Conservation (phyloP, 768 basidiomycete genomes). For the Trametes cubensis region DNA sequence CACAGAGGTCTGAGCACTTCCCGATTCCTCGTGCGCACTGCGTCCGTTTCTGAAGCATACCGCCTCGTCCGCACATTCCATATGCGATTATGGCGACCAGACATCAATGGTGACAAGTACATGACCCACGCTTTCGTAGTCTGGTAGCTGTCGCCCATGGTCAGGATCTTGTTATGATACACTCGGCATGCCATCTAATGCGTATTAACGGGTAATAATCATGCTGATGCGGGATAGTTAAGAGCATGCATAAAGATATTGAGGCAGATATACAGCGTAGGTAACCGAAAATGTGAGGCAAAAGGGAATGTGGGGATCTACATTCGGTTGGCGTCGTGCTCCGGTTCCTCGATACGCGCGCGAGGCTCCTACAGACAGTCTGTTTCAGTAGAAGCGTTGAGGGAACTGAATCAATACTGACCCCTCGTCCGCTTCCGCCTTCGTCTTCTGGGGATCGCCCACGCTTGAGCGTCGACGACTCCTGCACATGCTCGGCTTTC, state of each 20-base stretch:
- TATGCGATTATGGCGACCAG: slow-evolving; percentile 51
- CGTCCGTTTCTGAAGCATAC: slow-evolving; percentile 66
- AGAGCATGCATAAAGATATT: neutral
- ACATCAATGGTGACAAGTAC: slow-evolving; percentile 41
- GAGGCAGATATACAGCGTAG: neutral
- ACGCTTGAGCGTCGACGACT: slow-evolving; percentile 58
- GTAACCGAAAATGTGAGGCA: neutral
- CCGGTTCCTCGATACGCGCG: slow-evolving; percentile 60
- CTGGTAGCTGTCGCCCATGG: slow-evolving; percentile 39
- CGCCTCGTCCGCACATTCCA: slow-evolving; percentile 66
- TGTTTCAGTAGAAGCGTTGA: slow-evolving; percentile 15
- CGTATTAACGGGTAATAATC: neutral
- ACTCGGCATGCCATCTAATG: neutral
- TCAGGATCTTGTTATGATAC: neutral
- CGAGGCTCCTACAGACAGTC: slow-evolving; percentile 52
- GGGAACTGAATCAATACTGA: slow-evolving; percentile 37
- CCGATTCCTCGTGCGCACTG: slow-evolving; percentile 58
- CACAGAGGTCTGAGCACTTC: slow-evolving; percentile 34
- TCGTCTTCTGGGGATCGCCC: slow-evolving; percentile 81
- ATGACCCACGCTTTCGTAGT: slow-evolving; percentile 52
- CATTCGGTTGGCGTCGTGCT: slow-evolving; percentile 72
- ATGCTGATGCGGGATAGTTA: neutral
- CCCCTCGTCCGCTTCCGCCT: slow-evolving; percentile 57
- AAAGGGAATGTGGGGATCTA: slow-evolving; percentile 11
- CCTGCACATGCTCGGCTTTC: slow-evolving; percentile 59